Evolutionary conservation across 202 grass and related monocot genomes (phyloP), one percentile per base, ranked within the genome.

Genomic region (Zizania palustris): DNA sequence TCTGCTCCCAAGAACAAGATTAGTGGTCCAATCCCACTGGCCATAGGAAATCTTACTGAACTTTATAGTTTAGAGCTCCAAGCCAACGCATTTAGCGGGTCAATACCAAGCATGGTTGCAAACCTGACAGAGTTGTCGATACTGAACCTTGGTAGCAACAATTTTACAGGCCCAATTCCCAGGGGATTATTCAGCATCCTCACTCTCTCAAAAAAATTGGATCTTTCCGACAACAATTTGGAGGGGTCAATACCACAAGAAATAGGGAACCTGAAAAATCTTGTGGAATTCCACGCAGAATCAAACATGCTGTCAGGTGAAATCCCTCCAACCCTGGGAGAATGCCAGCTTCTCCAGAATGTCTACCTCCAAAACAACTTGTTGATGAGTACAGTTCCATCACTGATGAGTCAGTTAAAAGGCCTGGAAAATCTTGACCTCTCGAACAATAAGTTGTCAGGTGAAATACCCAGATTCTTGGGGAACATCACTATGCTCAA

Each of bases 191-290:
- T 67, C 42, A 45, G 28, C 19, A 67, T 67, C 65, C 10, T 11
- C 5, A 45, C 65, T 14, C 19, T 45, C 42, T 60, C 77, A 35
- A 1, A 8, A 39, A 14, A 5, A 39, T 79, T 79, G 28, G 63
- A 79, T 22, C 9, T 68, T 21, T 79, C 76, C 5, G 0, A 79
- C 7, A 79, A 79, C 18, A 44, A 57, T 38, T 55, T 79, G 11
- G 67, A 53, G 22, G 76, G 45, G 10, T 35, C 28, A 54, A 45
- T 80, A 58, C 63, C 76, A 45, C 18, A 35, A 68, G 64, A 70
- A 70, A 80, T 80, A 35, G 76, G 76, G 42, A 37, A 19, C 35
- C 16, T 80, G 18, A 70, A 70, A 65, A 42, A 19, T 41, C 36
- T 65, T 65, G 16, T 65, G 45, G 68, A 70, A 21, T 68, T 18